Conservation (phyloP, 352 stramenopile species). For the Phytophthora fragariae region DNA sequence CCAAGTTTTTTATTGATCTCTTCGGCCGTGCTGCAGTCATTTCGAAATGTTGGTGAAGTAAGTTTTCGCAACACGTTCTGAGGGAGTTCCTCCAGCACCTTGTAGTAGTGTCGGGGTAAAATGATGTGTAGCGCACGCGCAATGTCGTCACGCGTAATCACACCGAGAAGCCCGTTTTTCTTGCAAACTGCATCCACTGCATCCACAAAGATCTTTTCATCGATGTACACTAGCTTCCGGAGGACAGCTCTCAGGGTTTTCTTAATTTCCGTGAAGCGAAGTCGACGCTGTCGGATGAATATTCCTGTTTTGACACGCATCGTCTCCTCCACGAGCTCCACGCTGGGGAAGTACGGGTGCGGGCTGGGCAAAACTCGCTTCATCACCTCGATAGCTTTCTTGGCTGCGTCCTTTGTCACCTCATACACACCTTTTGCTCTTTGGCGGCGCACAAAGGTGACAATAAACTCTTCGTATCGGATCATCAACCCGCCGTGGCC, state of each 20-base stretch:
- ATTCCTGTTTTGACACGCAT: slow-evolving; percentile 48
- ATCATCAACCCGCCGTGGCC: slow-evolving; percentile 54
- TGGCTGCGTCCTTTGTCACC: slow-evolving; percentile 26
- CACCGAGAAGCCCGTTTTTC: slow-evolving; percentile 42
- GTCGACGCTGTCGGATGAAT: slow-evolving; percentile 46
- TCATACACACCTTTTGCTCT: slow-evolving; percentile 25
- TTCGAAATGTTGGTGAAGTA: slow-evolving; percentile 31
- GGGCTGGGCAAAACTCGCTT: slow-evolving; percentile 55
- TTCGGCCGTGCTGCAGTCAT: slow-evolving; percentile 34
- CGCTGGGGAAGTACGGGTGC: slow-evolving; percentile 56
- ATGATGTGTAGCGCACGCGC: slow-evolving; percentile 42
- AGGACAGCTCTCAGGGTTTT: slow-evolving; percentile 51
- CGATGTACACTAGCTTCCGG: slow-evolving; percentile 46
- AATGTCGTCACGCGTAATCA: slow-evolving; percentile 49
- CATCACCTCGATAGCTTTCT: slow-evolving; percentile 51
- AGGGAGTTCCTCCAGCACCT: slow-evolving; percentile 39
- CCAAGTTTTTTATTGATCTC: slow-evolving; percentile 37
- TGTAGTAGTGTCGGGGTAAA: slow-evolving; percentile 48
- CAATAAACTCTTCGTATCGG: slow-evolving; percentile 69
- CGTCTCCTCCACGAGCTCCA: slow-evolving; percentile 42
- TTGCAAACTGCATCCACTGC: slow-evolving; percentile 50
- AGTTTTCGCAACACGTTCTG: slow-evolving; percentile 7
- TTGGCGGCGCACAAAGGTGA: slow-evolving; percentile 48
- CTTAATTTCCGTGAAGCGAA: slow-evolving; percentile 56
- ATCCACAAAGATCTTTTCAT: slow-evolving; percentile 56